Evolutionary conservation across 2,329 filamentous ascomycete genomes (phyloP).

Genomic region (Neofusicoccum sp.): DNA sequence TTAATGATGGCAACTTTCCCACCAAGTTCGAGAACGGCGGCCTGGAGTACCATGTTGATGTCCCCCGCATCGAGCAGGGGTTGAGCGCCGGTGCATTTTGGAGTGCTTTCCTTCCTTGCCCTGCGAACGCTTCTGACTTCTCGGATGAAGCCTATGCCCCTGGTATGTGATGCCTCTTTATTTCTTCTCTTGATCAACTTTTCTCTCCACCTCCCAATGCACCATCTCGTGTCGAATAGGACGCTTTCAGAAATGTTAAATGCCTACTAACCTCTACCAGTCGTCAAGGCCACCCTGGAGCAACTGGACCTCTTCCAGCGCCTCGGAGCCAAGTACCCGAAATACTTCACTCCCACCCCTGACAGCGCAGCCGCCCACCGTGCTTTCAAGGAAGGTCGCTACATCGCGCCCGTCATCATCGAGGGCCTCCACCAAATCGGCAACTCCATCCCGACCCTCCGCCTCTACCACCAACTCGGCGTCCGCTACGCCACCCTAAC

Average conservation of each 20-base stretch:
- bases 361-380: slow-evolving; percentile 61
- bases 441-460: slow-evolving; percentile 73
- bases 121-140: slow-evolving; percentile 68
- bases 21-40: slow-evolving; percentile 69
- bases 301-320: slow-evolving; percentile 73
- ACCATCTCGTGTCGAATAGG: neutral
- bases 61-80: slow-evolving; percentile 70
- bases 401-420: slow-evolving; percentile 37
- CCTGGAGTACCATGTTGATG: slow-evolving; percentile 70
- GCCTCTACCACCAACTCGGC: slow-evolving; percentile 72
- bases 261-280: slow-evolving; percentile 32
- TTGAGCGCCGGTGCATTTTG: slow-evolving; percentile 85
- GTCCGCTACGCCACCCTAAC: slow-evolving; percentile 87
- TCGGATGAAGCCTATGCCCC: slow-evolving; percentile 68
- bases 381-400: slow-evolving; percentile 43
- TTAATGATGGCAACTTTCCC: slow-evolving; percentile 73
- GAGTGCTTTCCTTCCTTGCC: slow-evolving; percentile 82
- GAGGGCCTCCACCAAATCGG: slow-evolving; percentile 91
- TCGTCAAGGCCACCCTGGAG: slow-evolving; percentile 65
- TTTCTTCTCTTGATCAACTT: neutral
- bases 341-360: slow-evolving; percentile 64
- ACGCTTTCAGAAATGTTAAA: neutral
- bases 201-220: neutral
- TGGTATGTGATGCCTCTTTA: slow-evolving; percentile 47
- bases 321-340: slow-evolving; percentile 62